phyloP scores from a whole-genome alignment of 2,329 filamentous ascomycete genomes.

The Talaromyces sp. region DNA sequence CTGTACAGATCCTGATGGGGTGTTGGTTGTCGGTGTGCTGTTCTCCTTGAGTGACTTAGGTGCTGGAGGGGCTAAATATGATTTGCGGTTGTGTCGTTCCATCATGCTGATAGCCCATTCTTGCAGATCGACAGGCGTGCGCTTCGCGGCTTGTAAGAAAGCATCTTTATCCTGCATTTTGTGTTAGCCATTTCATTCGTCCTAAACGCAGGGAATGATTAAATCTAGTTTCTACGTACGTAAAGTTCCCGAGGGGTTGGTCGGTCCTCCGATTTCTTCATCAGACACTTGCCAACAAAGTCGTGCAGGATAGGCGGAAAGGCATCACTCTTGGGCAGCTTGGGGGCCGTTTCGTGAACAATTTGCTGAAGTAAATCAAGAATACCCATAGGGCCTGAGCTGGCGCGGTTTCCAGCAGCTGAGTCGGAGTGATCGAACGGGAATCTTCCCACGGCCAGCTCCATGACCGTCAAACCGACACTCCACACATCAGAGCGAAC shows the following conservation, averaged over 20 bases:
- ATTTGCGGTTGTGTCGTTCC: slow-evolving; percentile 93
- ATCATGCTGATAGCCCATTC: slow-evolving; percentile 94
- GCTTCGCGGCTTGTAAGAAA: slow-evolving; percentile 94
- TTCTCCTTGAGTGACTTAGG: slow-evolving; percentile 70
- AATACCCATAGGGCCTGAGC: slow-evolving; percentile 82
- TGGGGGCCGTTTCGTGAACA: slow-evolving; percentile 92
- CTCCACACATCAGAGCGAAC: slow-evolving; percentile 99
- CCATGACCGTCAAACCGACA: slow-evolving; percentile 93
- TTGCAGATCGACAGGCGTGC: slow-evolving; percentile 89
- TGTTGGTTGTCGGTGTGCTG: slow-evolving; percentile 35
- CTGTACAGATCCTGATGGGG: slow-evolving; percentile 45
- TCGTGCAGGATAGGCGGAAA: slow-evolving; percentile 95
- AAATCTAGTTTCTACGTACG: slow-evolving; percentile 56
- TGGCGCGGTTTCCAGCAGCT: slow-evolving; percentile 68
- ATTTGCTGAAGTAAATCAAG: slow-evolving; percentile 95
- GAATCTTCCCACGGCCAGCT: slow-evolving; percentile 95
- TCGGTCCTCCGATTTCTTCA: slow-evolving; percentile 83
- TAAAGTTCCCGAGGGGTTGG: slow-evolving; percentile 93
- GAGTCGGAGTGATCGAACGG: slow-evolving; percentile 86
- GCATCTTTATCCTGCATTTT: slow-evolving; percentile 76
- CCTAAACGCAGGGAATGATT: not conserved
- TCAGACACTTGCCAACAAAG: slow-evolving; percentile 94
- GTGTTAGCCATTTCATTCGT: slow-evolving; percentile 17
- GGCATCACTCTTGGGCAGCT: slow-evolving; percentile 92
- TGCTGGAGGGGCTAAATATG: slow-evolving; percentile 81